Evolutionary conservation across 2,329 filamentous ascomycete genomes (phyloP).

Genomic region (Colletotrichum cuscutae): DNA sequence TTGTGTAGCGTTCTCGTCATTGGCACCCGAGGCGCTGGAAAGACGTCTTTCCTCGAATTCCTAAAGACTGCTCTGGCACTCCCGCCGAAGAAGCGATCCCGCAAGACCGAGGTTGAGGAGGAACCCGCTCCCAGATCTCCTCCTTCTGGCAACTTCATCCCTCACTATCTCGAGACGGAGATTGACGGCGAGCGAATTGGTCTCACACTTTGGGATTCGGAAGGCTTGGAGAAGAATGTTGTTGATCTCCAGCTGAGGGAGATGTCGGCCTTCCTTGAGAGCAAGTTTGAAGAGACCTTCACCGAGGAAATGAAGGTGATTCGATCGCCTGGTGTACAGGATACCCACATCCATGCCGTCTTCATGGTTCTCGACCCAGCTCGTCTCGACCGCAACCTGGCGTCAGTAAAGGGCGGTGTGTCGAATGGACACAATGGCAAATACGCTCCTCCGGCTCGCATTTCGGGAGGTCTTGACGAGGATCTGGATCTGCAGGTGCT

Average conservation of each 20-base stretch:
- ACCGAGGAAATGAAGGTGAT: conserved; percentile 97
- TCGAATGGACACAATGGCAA: conserved; percentile 64
- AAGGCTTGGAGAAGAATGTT: conserved; percentile 92
- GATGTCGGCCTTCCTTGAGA: conserved; percentile 92
- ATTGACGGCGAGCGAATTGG: conserved; percentile 93
- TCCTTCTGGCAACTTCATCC: conserved; percentile 78
- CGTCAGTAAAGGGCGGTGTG: conserved; percentile 66
- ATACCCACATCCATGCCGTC: conserved; percentile 97
- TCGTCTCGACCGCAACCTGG: conserved; percentile 85
- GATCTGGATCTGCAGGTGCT: conserved; percentile 92
- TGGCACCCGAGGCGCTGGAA: conserved; percentile 87
- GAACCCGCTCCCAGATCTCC: conserved; percentile 58
- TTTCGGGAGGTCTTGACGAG: conserved; percentile 81
- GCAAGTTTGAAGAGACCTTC: conserved; percentile 98
- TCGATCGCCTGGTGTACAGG: conserved; percentile 89
- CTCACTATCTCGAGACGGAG: conserved; percentile 93
- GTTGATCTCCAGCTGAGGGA: conserved; percentile 94
- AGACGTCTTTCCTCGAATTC: conserved; percentile 97
- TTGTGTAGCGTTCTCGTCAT: conserved; percentile 83
- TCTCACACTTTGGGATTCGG: conserved; percentile 95
- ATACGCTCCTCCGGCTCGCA: conserved; percentile 52
- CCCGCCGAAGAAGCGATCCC: conserved; percentile 80
- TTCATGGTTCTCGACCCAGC: conserved; percentile 92
- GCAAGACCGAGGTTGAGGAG: conserved; percentile 60
- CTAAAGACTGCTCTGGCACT: conserved; percentile 86